Percentiles rank a stretch among this genome's conserved stretches.
Evolutionary conservation across 495 filamentous ascomycete species (phyloP).

Genomic region (Pyrenula massariospora): DNA sequence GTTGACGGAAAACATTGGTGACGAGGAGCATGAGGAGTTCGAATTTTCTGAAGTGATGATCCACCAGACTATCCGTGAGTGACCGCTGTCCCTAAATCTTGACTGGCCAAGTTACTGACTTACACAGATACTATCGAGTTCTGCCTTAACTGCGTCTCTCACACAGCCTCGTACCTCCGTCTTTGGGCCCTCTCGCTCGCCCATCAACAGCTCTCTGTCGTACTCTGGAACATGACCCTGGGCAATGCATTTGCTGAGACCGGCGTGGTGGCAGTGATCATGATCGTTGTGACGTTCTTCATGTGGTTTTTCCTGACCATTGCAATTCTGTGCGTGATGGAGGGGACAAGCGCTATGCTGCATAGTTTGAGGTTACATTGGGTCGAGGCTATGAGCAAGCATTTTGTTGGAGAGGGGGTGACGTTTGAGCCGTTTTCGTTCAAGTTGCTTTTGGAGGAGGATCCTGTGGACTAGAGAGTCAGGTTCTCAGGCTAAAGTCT

Average conservation of each 20-base stretch:
- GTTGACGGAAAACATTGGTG: conserved; percentile 74
- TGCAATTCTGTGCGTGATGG: conserved; percentile 67
- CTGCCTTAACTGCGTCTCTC: conserved; percentile 96
- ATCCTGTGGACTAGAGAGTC: conserved; percentile 40
- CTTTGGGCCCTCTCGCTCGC: conserved; percentile 96
- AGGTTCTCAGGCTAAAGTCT: background rate
- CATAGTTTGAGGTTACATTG: conserved; percentile 93
- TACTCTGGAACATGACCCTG: conserved; percentile 95
- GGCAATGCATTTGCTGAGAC: conserved; percentile 54
- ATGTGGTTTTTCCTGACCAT: conserved; percentile 81
- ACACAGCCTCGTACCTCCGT: conserved; percentile 97
- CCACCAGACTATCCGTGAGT: conserved; percentile 91
- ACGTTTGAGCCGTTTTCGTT: conserved; percentile 92
- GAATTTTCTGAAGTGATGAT: conserved; percentile 96
- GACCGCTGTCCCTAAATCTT: background rate
- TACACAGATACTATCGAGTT: conserved; percentile 51
- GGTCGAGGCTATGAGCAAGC: conserved; percentile 99
- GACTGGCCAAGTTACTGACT: conserved; percentile 2
- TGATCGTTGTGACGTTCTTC: conserved; percentile 68
- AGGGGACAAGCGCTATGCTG: conserved; percentile 81
- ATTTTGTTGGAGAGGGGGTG: conserved; percentile 91
- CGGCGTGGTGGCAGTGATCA: conserved; percentile 60
- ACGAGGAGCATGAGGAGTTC: conserved; percentile 83
- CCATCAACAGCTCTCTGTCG: conserved; percentile 92
- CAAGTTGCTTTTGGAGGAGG: conserved; percentile 75